phyloP scores from a whole-genome alignment of 371 early-diverging fungal species.

The Parasitella parasitica region DNA sequence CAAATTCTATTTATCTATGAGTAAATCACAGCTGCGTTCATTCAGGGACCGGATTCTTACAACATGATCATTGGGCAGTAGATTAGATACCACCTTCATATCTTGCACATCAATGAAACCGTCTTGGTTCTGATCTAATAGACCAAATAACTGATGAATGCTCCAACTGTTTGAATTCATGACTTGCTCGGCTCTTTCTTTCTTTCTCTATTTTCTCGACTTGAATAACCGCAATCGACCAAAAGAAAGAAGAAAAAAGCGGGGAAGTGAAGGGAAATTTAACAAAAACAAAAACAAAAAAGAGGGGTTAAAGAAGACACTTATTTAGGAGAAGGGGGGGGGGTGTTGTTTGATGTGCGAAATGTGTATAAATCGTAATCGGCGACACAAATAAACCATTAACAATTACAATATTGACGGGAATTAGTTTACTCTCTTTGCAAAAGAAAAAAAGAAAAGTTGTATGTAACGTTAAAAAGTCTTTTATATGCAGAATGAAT shows the following conservation, averaged over 20 bases:
- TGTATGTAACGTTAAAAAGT: too few relatives aligned
- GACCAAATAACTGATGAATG: conserved; percentile 52
- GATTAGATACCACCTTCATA: conserved; percentile 33
- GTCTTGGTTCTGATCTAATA: conserved; percentile 60
- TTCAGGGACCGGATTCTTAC: background rate
- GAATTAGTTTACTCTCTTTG: background rate
- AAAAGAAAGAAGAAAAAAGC: background rate
- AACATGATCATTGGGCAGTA: background rate
- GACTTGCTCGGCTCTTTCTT: background rate
- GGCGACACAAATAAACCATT: background rate
- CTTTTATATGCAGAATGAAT: too few relatives aligned
- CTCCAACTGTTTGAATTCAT: conserved; percentile 35
- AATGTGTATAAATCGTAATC: background rate
- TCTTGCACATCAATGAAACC: conserved; percentile 58
- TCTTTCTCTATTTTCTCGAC: background rate
- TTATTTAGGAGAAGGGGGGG: background rate
- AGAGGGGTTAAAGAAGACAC: background rate
- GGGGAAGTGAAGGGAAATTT: background rate
- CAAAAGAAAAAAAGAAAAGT: too few relatives aligned
- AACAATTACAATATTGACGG: background rate
- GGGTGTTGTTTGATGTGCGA: background rate
- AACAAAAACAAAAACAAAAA: background rate
- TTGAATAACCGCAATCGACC: background rate
- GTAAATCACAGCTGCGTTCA: background rate
- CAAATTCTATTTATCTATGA: background rate